These are phyloP conservation scores for Elaeis guineensis DNA, from an alignment of 176 grass and related monocot species.

Conservation along the genomic window DNA sequence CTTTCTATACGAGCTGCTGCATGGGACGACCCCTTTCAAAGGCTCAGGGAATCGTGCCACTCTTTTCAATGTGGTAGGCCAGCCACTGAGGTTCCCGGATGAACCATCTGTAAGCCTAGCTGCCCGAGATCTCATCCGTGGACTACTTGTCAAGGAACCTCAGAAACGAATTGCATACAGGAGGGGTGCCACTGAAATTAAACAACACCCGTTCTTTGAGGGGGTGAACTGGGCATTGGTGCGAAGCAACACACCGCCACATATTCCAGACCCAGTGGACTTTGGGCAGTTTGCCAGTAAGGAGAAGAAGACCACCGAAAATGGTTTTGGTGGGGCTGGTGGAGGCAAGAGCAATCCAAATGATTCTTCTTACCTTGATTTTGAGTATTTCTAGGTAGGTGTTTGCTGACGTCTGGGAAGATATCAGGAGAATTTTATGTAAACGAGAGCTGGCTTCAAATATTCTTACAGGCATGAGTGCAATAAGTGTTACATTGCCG, in stretches of 20 bases:
- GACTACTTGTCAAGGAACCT: conserved; percentile 82
- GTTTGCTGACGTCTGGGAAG: no score
- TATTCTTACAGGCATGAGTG: no score
- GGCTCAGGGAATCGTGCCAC: conserved; percentile 82
- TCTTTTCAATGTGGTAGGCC: conserved; percentile 78
- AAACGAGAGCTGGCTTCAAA: no score
- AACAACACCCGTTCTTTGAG: conserved; percentile 84
- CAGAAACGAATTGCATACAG: conserved; percentile 48
- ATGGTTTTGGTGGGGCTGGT: conserved; percentile 16
- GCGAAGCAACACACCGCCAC: conserved; percentile 61
- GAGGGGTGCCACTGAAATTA: conserved; percentile 69
- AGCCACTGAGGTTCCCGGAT: conserved; percentile 79
- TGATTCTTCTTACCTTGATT: conserved; percentile 55
- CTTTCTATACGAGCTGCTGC: conserved; percentile 76
- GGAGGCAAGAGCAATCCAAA: conserved; percentile 26
- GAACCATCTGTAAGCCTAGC: conserved; percentile 42
- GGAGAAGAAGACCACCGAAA: conserved; percentile 18
- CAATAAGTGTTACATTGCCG: no score
- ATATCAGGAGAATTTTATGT: no score
- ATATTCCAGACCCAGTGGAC: conserved; percentile 36
- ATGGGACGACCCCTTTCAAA: conserved; percentile 86
- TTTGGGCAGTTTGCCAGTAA: conserved; percentile 18
- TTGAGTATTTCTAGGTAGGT: conserved; percentile 64
- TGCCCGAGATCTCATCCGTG: conserved; percentile 68
- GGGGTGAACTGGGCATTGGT: conserved; percentile 91